These are phyloP conservation scores for Lipomyces kockii DNA, from an alignment of 805 yeast genomes.

Conservation along the genomic window DNA sequence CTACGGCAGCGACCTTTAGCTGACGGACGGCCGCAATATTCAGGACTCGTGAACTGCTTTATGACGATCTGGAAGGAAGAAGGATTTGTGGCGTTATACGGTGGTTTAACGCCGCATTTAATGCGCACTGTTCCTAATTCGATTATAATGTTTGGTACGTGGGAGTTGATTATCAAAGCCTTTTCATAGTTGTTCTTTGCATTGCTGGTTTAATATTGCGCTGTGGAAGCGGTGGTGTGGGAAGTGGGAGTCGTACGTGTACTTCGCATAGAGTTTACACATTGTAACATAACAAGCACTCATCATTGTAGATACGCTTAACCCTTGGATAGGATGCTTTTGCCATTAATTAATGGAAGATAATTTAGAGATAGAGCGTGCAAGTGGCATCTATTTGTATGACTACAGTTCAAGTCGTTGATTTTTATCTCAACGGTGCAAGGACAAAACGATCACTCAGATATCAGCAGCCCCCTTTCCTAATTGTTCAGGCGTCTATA, in stretches of 20 bases:
- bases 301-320: background rate
- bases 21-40: slow-evolving; percentile 82
- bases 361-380: background rate
- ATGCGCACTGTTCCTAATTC: slow-evolving; percentile 97
- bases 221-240: background rate
- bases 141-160: slow-evolving; percentile 98
- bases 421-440: no score
- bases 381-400: no score
- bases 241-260: background rate
- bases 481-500: no score
- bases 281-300: background rate
- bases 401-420: no score
- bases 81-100: slow-evolving; percentile 91
- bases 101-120: slow-evolving; percentile 96
- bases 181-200: slow-evolving; percentile 40
- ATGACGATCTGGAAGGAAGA: slow-evolving; percentile 85
- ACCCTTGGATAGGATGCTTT: background rate
- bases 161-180: slow-evolving; percentile 82
- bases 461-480: no score
- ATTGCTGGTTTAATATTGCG: background rate
- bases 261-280: background rate
- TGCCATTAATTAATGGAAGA: background rate
- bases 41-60: slow-evolving; percentile 88
- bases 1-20: slow-evolving; percentile 90
- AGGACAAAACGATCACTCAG: no score